These are phyloP conservation scores for Mycena pura DNA, from an alignment of 768 basidiomycete genomes.

Conservation along the genomic window DNA sequence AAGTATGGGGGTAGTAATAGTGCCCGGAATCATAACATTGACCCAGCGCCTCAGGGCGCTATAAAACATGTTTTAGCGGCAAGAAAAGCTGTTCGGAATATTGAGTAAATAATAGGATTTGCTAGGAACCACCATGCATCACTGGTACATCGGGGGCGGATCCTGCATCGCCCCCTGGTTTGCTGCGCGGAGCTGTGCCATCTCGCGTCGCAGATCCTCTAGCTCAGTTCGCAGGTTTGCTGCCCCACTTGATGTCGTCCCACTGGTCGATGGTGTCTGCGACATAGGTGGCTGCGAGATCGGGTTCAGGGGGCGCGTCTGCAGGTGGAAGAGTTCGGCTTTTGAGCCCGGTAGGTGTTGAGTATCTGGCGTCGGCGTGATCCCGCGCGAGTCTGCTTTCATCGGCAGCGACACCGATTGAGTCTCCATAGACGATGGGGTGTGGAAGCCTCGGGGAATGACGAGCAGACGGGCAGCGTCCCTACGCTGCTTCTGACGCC, in stretches of 20 bases:
- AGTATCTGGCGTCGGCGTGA: no score
- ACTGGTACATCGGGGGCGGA: constrained; percentile 19
- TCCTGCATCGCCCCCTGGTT: constrained; percentile 2
- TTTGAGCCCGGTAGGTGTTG: no score
- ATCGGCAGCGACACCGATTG: background rate
- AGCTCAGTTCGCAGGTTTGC: constrained; percentile 7
- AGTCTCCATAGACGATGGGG: background rate
- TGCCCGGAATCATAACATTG: no score
- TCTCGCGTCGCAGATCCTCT: constrained; percentile 13
- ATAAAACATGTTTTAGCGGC: no score
- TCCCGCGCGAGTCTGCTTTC: background rate
- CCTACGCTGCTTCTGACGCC: constrained; percentile 4
- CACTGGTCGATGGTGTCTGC: background rate
- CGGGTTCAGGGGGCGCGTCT: background rate
- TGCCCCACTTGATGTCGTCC: background rate
- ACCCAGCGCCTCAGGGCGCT: no score
- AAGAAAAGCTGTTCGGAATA: no score
- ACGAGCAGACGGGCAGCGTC: background rate
- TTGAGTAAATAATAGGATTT: no score
- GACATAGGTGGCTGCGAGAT: background rate
- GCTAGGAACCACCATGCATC: background rate
- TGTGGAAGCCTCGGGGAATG: background rate
- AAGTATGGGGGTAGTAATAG: no score
- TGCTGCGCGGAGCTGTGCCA: constrained; percentile 11
- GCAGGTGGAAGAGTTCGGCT: no score